Evolutionary conservation across 1,284 basidiomycete species (phyloP).

Genomic region (Tilletia setariae): DNA sequence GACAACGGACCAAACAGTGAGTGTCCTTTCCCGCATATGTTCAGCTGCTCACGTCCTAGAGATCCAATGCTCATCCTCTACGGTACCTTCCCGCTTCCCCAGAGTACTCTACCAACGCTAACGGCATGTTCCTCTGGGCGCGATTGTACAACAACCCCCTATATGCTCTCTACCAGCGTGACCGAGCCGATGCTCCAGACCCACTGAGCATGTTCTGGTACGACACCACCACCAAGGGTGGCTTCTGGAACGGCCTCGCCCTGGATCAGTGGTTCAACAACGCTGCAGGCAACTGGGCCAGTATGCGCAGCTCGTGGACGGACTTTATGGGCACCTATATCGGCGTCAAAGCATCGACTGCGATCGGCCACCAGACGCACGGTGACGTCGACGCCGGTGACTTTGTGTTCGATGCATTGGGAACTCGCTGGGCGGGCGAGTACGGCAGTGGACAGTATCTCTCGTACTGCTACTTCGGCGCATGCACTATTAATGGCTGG

Average conservation of each 20-base stretch:
- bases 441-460: conserved; percentile 84
- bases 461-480: conserved; percentile 53
- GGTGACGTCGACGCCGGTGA: conserved; percentile 89
- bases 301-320: conserved; percentile 89
- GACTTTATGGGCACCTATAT: conserved; percentile 77
- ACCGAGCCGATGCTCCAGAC: conserved; percentile 78
- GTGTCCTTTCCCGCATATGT: background rate
- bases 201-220: conserved; percentile 99
- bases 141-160: conserved; percentile 59
- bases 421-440: conserved; percentile 92
- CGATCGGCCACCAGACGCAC: conserved; percentile 75
- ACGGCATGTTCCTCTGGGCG: conserved; percentile 46
- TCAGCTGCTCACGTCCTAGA: too few relatives aligned
- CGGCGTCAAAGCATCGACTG: conserved; percentile 78
- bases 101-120: conserved; percentile 64
- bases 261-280: conserved; percentile 76
- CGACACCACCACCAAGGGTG: conserved; percentile 73
- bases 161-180: conserved; percentile 86
- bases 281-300: conserved; percentile 71
- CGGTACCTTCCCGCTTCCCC: background rate
- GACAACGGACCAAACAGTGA: conserved; percentile 86
- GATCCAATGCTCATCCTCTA: background rate
- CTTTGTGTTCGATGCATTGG: conserved; percentile 92
- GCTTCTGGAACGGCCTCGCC: conserved; percentile 82
- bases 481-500: conserved; percentile 55